Conservation (phyloP, 345 rosid genomes). For the Lagerstroemia speciosa region DNA sequence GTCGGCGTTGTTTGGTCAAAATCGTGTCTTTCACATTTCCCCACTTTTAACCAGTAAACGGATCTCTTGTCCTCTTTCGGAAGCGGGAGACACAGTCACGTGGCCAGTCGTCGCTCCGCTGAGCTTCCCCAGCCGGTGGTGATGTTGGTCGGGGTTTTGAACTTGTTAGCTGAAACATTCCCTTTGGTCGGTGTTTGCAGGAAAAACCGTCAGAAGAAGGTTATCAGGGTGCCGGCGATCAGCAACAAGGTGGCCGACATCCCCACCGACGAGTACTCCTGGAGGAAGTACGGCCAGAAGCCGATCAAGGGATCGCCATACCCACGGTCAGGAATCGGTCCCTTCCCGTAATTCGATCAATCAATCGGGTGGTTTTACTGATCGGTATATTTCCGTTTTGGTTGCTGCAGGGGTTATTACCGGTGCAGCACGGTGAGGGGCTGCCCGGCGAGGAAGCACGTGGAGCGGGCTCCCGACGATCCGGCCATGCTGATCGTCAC, state of each 20-base stretch:
- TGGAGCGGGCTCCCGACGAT: conserved; percentile 82
- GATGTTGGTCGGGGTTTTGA: conserved; percentile 1
- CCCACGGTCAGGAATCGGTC: conserved; percentile 53
- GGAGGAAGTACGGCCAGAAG: conserved; percentile 98
- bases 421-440: conserved; percentile 81
- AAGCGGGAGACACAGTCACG: neutral
- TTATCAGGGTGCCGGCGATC: conserved; percentile 72
- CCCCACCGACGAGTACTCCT: conserved; percentile 80
- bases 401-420: conserved; percentile 59
- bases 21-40: conserved; percentile 1
- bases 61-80: neutral
- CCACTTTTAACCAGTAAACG: neutral
- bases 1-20: conserved; percentile 3
- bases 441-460: conserved; percentile 96
- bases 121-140: neutral
- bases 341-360: neutral
- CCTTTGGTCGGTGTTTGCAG: conserved; percentile 18
- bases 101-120: neutral
- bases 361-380: neutral
- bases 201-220: conserved; percentile 67
- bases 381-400: too few relatives aligned
- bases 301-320: conserved; percentile 95
- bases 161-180: neutral
- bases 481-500: conserved; percentile 83
- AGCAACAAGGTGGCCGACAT: conserved; percentile 89